Conservation (phyloP, 2,329 filamentous ascomycete species). For the Cytospora schulzeri region DNA sequence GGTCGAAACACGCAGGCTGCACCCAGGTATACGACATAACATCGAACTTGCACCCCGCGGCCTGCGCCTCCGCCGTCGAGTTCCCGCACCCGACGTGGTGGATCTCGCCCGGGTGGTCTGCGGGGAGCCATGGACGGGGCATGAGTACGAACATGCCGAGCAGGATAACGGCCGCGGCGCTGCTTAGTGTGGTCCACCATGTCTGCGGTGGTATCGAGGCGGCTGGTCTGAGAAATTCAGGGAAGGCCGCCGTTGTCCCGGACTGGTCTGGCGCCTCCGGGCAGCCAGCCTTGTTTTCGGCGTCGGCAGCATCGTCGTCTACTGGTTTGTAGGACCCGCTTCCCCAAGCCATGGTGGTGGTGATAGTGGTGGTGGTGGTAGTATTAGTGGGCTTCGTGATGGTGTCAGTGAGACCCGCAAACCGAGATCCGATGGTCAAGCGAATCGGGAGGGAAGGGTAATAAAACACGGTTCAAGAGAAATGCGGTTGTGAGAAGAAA, state of each 20-base stretch:
- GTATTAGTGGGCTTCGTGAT: not conserved
- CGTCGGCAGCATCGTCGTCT: conserved; percentile 6
- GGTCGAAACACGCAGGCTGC: conserved; percentile 19
- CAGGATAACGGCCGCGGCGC: conserved; percentile 8
- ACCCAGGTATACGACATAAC: conserved; percentile 21
- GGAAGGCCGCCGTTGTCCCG: not conserved
- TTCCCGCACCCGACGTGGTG: conserved; percentile 15
- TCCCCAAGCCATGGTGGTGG: conserved; percentile 16
- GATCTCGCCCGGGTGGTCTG: conserved; percentile 6
- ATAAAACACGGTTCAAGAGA: not conserved
- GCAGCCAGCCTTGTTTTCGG: conserved; percentile 1
- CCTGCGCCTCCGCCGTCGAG: conserved; percentile 16
- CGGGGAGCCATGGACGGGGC: conserved; percentile 16
- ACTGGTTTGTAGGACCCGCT: conserved; percentile 15
- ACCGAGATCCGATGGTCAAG: not conserved
- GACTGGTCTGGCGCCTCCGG: not conserved
- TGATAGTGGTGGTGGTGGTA: not conserved
- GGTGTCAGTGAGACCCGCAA: too few species aligned
- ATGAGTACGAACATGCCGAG: conserved; percentile 11
- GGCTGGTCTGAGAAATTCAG: not conserved
- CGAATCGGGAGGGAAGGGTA: not conserved
- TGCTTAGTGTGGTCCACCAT: not conserved
- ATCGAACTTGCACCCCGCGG: conserved; percentile 19
- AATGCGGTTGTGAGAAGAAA: not conserved
- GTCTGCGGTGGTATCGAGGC: not conserved